These are phyloP conservation scores for Puccinellia tenuiflora DNA, from an alignment of 176 grass and related monocot genomes.

Conservation along the genomic window DNA sequence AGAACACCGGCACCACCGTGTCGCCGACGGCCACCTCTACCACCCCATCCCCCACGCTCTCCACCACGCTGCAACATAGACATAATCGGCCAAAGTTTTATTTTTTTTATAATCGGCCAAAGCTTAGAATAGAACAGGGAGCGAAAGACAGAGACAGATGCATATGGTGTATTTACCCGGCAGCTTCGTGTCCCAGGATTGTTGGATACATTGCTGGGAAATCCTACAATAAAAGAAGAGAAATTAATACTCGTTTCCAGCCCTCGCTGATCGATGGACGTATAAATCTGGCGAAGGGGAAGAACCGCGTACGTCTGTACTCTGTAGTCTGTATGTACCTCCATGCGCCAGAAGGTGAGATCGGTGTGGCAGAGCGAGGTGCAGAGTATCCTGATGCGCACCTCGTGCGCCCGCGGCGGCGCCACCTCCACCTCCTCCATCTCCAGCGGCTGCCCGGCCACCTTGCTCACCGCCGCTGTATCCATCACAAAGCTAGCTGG, in stretches of 20 bases:
- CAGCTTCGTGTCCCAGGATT: slow-evolving; percentile 66
- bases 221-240: background rate
- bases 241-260: background rate
- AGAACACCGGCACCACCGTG: slow-evolving; percentile 56
- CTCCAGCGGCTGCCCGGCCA: slow-evolving; percentile 44
- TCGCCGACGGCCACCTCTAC: slow-evolving; percentile 42
- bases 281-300: too few relatives aligned
- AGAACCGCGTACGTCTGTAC: too few relatives aligned
- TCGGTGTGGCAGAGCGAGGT: slow-evolving; percentile 75
- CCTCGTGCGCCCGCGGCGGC: slow-evolving; percentile 55
- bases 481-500: too few relatives aligned
- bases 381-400: slow-evolving; percentile 55
- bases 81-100: too few relatives aligned
- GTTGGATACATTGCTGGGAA: background rate
- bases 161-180: slow-evolving; percentile 38
- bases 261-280: too few relatives aligned
- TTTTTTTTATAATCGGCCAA: too few relatives aligned
- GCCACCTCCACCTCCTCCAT: slow-evolving; percentile 84
- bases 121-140: too few relatives aligned
- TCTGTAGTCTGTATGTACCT: background rate
- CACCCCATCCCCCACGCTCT: slow-evolving; percentile 59
- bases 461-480: slow-evolving; percentile 63
- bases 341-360: slow-evolving; percentile 57
- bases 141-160: background rate
- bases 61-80: slow-evolving; percentile 31